phyloP scores from a whole-genome alignment of 2,329 filamentous ascomycete species.

The Cercospora beticola region DNA sequence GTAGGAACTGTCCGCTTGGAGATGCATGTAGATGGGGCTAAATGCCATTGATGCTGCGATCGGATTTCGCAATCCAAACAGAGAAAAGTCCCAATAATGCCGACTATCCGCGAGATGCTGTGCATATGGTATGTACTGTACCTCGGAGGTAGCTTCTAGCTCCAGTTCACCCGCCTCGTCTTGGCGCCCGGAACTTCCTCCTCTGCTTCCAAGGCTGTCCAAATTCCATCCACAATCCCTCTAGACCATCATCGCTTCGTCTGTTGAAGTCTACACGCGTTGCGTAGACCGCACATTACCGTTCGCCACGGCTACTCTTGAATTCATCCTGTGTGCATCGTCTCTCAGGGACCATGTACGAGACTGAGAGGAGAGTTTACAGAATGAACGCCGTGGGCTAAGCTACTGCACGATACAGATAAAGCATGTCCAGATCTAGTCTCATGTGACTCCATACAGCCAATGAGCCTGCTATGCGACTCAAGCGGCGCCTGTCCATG shows the following conservation, averaged over 20 bases:
- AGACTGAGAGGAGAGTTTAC: not conserved
- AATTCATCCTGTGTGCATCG: no score
- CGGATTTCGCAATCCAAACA: not conserved
- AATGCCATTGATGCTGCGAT: not conserved
- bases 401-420: constrained; percentile 11
- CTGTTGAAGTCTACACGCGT: no score
- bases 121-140: not conserved
- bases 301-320: no score
- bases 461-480: not conserved
- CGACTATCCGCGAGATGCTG: not conserved
- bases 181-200: not conserved
- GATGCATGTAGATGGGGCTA: not conserved
- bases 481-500: not conserved
- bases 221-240: not conserved
- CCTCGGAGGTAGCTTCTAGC: not conserved
- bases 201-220: not conserved
- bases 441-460: not conserved
- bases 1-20: not conserved
- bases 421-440: not conserved
- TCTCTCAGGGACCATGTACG: not conserved
- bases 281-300: no score
- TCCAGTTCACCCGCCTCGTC: not conserved
- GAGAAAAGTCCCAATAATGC: not conserved
- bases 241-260: not conserved
- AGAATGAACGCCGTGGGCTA: not conserved